Base-by-base conservation (phyloP, 495 filamentous ascomycete species). In the Antarctomyces pellizariae region DNA sequence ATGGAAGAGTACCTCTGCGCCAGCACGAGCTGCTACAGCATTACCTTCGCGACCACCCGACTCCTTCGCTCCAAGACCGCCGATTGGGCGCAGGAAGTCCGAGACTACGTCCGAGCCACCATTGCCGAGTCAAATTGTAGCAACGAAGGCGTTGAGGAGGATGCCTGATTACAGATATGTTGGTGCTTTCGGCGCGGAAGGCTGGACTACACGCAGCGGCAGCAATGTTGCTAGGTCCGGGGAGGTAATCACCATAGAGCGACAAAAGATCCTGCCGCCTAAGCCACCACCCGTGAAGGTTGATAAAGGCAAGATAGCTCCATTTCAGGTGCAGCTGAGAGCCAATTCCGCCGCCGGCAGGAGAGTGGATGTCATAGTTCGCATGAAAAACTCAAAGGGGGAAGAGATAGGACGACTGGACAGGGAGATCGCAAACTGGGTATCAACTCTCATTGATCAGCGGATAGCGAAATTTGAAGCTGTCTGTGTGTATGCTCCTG, bases 161-260 rank as follows among this genome's bases (percentile, higher is more conserved):
- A 63, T 67, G 48, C 72, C 76, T 0, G 37, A 57, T 2, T 56
- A 52, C 29, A 59, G 89, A 41, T 97, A 92, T 42, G 57, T 95
- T 25, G 86, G 86, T 15, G 75, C 78, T 0, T 89, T 95, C 50
- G 86, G 89, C 9, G 83, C 77, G 4, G 76, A 67, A 16, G 84
- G 68, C 5, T 97, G 86, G 86, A 64, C 78, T 21, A 95, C 86
- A n/a, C 64, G 66, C 37, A 91, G 77, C 41, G 86, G 86, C 2
- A 52, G 42, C 2, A 62, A 57, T 15, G 45, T 91, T 4, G 33
- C 95, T 20, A 70, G 63, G 27, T 73, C 84, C 41, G 77, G 70
- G 1, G 82, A 93, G 34, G 26, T 46, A 12, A 68, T 93, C 34
- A 71, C 57, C 25, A 91, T 97, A 26, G 86, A 93, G 46, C 71